These are phyloP conservation scores for Xerocomellus amylosporus DNA, from an alignment of 768 basidiomycete genomes.

Conservation along the genomic window DNA sequence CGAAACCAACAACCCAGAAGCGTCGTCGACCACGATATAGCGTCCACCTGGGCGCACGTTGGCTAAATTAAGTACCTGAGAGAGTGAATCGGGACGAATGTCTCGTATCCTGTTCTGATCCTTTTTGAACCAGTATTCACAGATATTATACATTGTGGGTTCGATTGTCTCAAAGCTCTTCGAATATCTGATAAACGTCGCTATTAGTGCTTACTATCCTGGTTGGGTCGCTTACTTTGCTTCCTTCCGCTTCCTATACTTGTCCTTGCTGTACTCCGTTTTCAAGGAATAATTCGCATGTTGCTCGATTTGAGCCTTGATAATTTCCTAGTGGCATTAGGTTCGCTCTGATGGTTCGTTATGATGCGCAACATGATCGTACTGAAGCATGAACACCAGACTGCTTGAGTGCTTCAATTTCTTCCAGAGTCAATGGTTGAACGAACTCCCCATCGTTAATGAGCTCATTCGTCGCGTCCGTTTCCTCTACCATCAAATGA, in stretches of 20 bases:
- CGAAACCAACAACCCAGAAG: conserved; percentile 82
- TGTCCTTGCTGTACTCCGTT: conserved; percentile 98
- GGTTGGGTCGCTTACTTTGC: conserved; percentile 66
- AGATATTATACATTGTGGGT: conserved; percentile 83
- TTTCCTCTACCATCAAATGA: conserved; percentile 66
- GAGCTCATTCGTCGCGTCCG: conserved; percentile 93
- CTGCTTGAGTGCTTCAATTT: conserved; percentile 81
- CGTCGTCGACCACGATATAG: conserved; percentile 88
- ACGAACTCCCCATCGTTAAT: conserved; percentile 86
- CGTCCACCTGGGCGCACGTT: conserved; percentile 85
- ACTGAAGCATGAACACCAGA: conserved; percentile 80
- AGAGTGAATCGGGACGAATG: conserved; percentile 82
- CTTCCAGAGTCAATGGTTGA: conserved; percentile 77
- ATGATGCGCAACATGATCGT: conserved; percentile 24
- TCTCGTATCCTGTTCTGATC: conserved; percentile 79
- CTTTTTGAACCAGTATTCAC: conserved; percentile 85
- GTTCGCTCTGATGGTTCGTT: conserved; percentile 6
- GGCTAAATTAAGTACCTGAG: conserved; percentile 82
- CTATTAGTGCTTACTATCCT: background rate
- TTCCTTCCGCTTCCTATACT: conserved; percentile 95
- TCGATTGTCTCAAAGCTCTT: conserved; percentile 86
- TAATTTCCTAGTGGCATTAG: conserved; percentile 74
- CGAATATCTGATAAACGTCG: conserved; percentile 58
- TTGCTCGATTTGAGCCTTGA: conserved; percentile 88
- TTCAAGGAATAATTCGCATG: conserved; percentile 92